Conservation (phyloP, 768 basidiomycete species). For the Leccinum broughii region DNA sequence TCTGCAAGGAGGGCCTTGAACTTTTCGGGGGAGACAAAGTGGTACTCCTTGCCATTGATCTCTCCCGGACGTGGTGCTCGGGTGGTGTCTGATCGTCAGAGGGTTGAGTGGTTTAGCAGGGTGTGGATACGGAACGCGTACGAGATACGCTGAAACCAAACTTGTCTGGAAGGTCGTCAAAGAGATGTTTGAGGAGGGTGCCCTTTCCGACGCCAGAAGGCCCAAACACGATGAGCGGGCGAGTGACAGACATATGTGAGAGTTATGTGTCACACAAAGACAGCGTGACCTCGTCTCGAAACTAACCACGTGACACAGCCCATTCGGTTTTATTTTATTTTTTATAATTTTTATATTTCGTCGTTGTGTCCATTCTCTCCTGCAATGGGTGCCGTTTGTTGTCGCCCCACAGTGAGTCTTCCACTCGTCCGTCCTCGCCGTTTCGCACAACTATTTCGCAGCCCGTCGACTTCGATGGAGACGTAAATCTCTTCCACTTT, state of each 20-base stretch:
- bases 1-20: conserved; percentile 71
- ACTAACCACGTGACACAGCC: conserved; percentile 15
- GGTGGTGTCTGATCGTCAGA: conserved; percentile 71
- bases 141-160: conserved; percentile 96
- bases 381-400: conserved; percentile 78
- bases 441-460: conserved; percentile 31
- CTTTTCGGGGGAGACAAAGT: conserved; percentile 71
- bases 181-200: conserved; percentile 81
- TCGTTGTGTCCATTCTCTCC: background rate
- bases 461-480: conserved; percentile 95
- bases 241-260: conserved; percentile 9
- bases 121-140: conserved; percentile 36
- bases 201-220: conserved; percentile 96
- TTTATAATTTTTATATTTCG: background rate
- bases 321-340: conserved; percentile 16
- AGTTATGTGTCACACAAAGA: background rate
- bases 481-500: conserved; percentile 97
- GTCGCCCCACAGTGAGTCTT: conserved; percentile 68
- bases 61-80: conserved; percentile 83
- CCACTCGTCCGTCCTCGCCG: background rate
- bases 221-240: conserved; percentile 83
- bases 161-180: conserved; percentile 74
- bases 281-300: background rate
- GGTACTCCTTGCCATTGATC: conserved; percentile 78
- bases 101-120: background rate